Evolutionary conservation across 768 basidiomycete genomes (phyloP).

Genomic region (Leccinum sublutescens): DNA sequence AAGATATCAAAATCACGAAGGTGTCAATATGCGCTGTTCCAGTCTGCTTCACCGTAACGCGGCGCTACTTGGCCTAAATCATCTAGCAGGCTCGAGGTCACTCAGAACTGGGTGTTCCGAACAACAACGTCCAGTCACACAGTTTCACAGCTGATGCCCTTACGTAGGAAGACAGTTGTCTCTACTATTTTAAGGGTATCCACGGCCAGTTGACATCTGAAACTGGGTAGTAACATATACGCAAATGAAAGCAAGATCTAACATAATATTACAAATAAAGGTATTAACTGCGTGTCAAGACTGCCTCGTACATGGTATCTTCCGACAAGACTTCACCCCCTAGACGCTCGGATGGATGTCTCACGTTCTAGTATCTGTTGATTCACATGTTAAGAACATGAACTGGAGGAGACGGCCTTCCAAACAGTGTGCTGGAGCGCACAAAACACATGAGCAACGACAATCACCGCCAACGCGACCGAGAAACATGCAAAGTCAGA

Average conservation of each 20-base stretch:
- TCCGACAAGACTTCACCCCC: slow-evolving; percentile 1
- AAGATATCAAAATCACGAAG: neutral
- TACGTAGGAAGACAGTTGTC: too few species aligned
- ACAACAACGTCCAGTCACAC: too few species aligned
- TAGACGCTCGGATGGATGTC: neutral
- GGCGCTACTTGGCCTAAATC: neutral
- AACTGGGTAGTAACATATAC: neutral
- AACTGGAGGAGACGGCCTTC: slow-evolving; percentile 25
- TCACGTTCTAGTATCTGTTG: slow-evolving; percentile 5
- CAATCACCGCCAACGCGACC: slow-evolving; percentile 13
- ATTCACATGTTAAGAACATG: slow-evolving; percentile 5
- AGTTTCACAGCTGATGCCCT: too few species aligned
- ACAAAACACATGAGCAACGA: slow-evolving; percentile 20
- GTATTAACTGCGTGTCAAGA: neutral
- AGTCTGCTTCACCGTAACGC: too few species aligned
- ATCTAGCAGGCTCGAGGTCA: neutral
- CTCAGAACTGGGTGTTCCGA: neutral
- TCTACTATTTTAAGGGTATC: too few species aligned
- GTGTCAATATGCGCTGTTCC: too few species aligned
- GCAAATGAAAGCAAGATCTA: slow-evolving; percentile 4
- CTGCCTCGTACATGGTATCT: neutral
- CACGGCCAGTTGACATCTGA: neutral
- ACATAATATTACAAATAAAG: neutral
- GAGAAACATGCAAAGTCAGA: slow-evolving; percentile 18
- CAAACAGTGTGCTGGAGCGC: slow-evolving; percentile 23